Conservation (phyloP, 164 flowering plant genomes). For the Berberis thunbergii region DNA sequence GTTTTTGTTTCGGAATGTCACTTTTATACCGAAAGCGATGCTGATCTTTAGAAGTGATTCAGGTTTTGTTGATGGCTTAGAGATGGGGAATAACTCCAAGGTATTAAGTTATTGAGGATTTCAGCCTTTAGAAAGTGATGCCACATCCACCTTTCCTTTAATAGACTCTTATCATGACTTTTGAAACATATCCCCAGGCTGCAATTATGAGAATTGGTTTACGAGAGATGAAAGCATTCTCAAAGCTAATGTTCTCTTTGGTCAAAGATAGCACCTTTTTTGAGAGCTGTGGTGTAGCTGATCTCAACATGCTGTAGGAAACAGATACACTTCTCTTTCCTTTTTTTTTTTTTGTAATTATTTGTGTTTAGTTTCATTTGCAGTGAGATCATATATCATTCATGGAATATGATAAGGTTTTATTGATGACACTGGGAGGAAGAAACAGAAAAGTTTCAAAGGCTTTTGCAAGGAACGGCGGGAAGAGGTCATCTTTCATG, state of each 20-base stretch:
- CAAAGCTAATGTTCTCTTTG: conserved; percentile 78
- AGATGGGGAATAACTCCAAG: conserved; percentile 97
- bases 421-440: conserved; percentile 72
- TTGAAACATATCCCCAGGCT: conserved; percentile 37
- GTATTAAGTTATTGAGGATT: conserved; percentile 17
- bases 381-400: not conserved
- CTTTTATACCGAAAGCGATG: not conserved
- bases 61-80: conserved; percentile 95
- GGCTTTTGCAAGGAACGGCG: conserved; percentile 82
- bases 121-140: not conserved
- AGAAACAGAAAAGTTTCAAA: conserved; percentile 95
- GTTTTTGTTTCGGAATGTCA: too few species aligned
- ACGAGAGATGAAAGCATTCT: conserved; percentile 85
- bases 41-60: conserved; percentile 8
- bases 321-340: conserved; percentile 1
- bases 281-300: conserved; percentile 99
- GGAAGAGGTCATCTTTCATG: conserved; percentile 47
- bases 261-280: conserved; percentile 86
- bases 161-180: not conserved
- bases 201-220: conserved; percentile 97
- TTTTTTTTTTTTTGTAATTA: not conserved
- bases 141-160: not conserved
- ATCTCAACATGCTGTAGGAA: conserved; percentile 84
- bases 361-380: not conserved
- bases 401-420: not conserved